Evolutionary conservation across 345 rosid genomes (phyloP).

Genomic region (Toxicodendron radicans): DNA sequence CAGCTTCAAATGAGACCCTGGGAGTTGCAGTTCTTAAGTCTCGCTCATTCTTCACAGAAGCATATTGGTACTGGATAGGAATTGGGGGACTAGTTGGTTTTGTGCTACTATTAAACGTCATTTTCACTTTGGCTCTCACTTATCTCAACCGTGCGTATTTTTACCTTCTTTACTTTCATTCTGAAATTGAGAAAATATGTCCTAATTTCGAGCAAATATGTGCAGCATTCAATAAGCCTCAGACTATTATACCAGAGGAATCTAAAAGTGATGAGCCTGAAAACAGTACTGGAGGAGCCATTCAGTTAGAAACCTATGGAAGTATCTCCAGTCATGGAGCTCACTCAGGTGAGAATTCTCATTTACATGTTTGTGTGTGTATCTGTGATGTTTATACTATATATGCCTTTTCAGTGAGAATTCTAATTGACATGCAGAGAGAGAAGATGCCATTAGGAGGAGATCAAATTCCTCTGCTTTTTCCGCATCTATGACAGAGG

Average conservation of each 20-base stretch:
- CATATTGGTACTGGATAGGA: constrained; percentile 73
- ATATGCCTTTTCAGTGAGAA: neutral
- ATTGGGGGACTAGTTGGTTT: constrained; percentile 51
- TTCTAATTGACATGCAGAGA: neutral
- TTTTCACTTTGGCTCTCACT: constrained; percentile 51
- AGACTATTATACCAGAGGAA: constrained; percentile 40
- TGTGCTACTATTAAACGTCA: constrained; percentile 47
- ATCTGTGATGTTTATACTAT: neutral
- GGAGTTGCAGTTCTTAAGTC: constrained; percentile 47
- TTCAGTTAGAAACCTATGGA: constrained; percentile 25
- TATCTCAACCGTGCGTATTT: constrained; percentile 49
- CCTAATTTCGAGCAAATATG: neutral
- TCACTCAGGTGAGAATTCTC: constrained; percentile 19
- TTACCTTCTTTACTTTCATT: constrained; percentile 16
- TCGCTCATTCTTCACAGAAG: constrained; percentile 43
- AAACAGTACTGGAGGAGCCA: constrained; percentile 27
- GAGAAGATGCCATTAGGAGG: neutral
- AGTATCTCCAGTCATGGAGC: constrained; percentile 16
- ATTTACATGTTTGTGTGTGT: neutral
- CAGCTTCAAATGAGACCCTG: constrained; percentile 26
- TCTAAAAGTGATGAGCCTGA: constrained; percentile 24
- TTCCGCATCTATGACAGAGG: neutral
- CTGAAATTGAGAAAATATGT: neutral
- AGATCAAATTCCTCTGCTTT: neutral
- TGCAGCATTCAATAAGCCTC: constrained; percentile 59